phyloP scores from a whole-genome alignment of 2,329 filamentous ascomycete species.

The Arthroderma uncinatum region DNA sequence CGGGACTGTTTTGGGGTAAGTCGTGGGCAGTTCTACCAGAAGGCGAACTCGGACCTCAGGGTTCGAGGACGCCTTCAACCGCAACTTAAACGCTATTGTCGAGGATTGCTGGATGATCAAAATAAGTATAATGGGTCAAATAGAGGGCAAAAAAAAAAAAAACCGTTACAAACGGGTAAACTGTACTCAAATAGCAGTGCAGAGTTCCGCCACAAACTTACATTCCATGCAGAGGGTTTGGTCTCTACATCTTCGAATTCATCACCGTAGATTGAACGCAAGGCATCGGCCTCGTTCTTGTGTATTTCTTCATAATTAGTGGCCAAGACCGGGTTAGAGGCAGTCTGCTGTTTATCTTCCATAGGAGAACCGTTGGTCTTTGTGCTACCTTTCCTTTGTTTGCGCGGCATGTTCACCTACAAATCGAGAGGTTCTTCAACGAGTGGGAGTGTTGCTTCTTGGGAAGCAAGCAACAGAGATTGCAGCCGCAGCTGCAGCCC shows the following conservation, averaged over 20 bases:
- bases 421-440: conserved; percentile 16
- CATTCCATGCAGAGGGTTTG: conserved; percentile 71
- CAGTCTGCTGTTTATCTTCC: conserved; percentile 27
- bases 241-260: conserved; percentile 68
- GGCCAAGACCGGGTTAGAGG: conserved; percentile 27
- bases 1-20: conserved; percentile 78
- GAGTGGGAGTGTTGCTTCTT: conserved; percentile 23
- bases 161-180: neutral
- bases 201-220: conserved; percentile 32
- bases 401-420: conserved; percentile 35
- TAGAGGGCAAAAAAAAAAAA: neutral
- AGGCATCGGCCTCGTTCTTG: conserved; percentile 72
- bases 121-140: conserved; percentile 4
- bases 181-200: neutral
- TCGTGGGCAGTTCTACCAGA: conserved; percentile 72
- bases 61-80: conserved; percentile 62
- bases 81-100: conserved; percentile 69
- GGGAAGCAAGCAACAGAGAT: conserved; percentile 24
- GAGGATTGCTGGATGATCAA: conserved; percentile 52
- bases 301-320: conserved; percentile 73
- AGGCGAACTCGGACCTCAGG: conserved; percentile 59
- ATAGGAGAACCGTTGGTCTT: conserved; percentile 25
- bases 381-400: conserved; percentile 33
- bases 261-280: conserved; percentile 80
- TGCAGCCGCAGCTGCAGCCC: conserved; percentile 36